These are phyloP conservation scores for Diaporthe capsici DNA, from an alignment of 2,329 filamentous ascomycete species.

Conservation along the genomic window DNA sequence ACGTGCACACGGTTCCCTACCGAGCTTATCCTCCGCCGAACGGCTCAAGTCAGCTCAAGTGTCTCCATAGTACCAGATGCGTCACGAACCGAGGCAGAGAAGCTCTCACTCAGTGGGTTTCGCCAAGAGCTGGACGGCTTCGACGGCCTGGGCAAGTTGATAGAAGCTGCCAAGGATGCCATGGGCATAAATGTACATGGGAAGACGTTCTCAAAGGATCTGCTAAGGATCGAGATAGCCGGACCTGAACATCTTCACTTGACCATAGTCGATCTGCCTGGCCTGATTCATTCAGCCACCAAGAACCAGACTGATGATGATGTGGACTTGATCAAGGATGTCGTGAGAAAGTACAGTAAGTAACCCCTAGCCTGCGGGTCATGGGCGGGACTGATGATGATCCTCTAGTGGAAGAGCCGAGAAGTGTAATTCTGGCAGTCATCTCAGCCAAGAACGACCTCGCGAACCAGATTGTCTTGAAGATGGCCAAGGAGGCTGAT, in stretches of 20 bases:
- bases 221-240: conserved; percentile 61
- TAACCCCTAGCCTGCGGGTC: background rate
- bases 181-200: conserved; percentile 62
- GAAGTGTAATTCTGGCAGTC: conserved; percentile 72
- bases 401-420: conserved; percentile 57
- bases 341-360: conserved; percentile 66
- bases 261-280: conserved; percentile 71
- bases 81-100: conserved; percentile 20
- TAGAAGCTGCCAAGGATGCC: conserved; percentile 54
- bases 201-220: conserved; percentile 58
- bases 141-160: conserved; percentile 51
- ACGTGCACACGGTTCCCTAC: conserved; percentile 68
- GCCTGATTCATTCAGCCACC: conserved; percentile 63
- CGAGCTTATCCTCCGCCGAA: conserved; percentile 61
- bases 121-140: conserved; percentile 39
- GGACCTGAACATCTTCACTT: conserved; percentile 64
- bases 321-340: conserved; percentile 58
- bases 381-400: background rate
- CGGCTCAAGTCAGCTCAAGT: conserved; percentile 46
- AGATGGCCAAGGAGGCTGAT: conserved; percentile 58
- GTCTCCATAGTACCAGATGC: conserved; percentile 44
- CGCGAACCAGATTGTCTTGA: conserved; percentile 69
- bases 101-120: conserved; percentile 35
- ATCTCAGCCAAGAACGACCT: conserved; percentile 69
- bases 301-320: conserved; percentile 58